Evolutionary conservation across 495 filamentous ascomycete species (phyloP).

Genomic region (Neurospora sp.): DNA sequence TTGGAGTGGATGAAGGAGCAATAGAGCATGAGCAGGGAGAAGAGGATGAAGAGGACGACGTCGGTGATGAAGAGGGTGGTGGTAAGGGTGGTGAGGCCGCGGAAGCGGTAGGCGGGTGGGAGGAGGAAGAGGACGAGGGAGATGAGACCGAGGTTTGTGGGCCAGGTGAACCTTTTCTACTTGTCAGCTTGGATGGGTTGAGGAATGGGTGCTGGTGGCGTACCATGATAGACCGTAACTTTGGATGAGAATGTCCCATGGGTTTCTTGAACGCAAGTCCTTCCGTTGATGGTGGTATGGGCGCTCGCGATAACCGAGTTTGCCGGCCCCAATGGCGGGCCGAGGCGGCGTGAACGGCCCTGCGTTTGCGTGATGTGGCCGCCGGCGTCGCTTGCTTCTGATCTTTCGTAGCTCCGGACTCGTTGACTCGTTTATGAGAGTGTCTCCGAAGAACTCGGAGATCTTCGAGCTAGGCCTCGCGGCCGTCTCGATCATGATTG

Average conservation of each 20-base stretch:
- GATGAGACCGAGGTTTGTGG: conserved; percentile 4
- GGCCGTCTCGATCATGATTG: conserved; percentile 2
- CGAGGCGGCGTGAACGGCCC: not conserved
- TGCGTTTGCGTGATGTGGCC: not conserved
- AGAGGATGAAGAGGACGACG: conserved; percentile 3
- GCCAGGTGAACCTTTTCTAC: conserved; percentile 8
- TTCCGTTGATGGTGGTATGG: not conserved
- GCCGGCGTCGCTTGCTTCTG: not conserved
- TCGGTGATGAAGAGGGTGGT: conserved; percentile 4
- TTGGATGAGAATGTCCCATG: not conserved
- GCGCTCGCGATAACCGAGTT: not conserved
- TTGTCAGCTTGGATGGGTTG: not conserved
- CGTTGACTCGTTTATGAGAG: not conserved
- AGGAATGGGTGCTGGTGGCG: not conserved
- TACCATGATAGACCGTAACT: not conserved
- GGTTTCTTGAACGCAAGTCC: not conserved
- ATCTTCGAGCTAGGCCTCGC: conserved; percentile 15
- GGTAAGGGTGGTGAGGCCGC: not conserved
- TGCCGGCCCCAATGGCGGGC: not conserved
- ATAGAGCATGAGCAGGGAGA: conserved; percentile 1
- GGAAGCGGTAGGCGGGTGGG: not conserved
- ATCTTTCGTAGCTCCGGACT: not conserved
- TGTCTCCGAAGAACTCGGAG: conserved; percentile 18
- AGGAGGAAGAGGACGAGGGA: conserved; percentile 6
- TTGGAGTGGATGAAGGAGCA: not conserved